phyloP scores from a whole-genome alignment of 805 yeast species.

The Lachancea lanzarotensis region DNA sequence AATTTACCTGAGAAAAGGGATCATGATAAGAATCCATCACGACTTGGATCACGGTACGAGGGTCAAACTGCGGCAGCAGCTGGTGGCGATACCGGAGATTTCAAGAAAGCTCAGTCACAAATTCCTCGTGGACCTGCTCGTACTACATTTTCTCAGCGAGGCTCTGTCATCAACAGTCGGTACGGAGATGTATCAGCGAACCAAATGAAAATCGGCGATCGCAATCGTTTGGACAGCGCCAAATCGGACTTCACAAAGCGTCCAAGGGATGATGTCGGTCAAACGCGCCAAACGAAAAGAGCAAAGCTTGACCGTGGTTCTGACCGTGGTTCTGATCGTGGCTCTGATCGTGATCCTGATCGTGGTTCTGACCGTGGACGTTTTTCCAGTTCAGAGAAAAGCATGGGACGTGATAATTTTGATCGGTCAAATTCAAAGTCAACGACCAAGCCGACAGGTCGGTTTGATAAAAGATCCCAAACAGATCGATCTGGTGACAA shows the following conservation, averaged over 20 bases:
- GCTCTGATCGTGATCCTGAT: no score
- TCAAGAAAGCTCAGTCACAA: constrained; percentile 2
- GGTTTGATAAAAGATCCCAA: background rate
- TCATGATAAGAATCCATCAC: background rate
- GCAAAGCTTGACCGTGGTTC: background rate
- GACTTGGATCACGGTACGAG: constrained; percentile 1
- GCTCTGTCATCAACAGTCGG: background rate
- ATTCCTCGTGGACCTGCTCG: constrained; percentile 5
- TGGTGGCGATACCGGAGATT: background rate
- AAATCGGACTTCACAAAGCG: background rate
- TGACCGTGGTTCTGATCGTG: no score
- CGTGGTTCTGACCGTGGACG: background rate
- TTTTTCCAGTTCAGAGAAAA: background rate
- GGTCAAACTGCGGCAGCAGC: background rate
- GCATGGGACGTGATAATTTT: background rate
- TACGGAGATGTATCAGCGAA: background rate
- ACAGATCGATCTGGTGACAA: background rate
- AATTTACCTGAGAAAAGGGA: background rate
- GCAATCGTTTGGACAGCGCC: background rate
- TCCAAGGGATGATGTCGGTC: constrained; percentile 1
- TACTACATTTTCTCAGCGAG: background rate
- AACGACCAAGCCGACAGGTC: background rate
- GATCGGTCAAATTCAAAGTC: background rate
- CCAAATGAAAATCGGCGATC: background rate
- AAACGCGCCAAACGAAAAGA: constrained; percentile 1